A percentile compares a stretch with the other conserved stretches of the same genome.
Conservation (phyloP, 2,329 filamentous ascomycete species). For the Endoconidiophora polonica region DNA sequence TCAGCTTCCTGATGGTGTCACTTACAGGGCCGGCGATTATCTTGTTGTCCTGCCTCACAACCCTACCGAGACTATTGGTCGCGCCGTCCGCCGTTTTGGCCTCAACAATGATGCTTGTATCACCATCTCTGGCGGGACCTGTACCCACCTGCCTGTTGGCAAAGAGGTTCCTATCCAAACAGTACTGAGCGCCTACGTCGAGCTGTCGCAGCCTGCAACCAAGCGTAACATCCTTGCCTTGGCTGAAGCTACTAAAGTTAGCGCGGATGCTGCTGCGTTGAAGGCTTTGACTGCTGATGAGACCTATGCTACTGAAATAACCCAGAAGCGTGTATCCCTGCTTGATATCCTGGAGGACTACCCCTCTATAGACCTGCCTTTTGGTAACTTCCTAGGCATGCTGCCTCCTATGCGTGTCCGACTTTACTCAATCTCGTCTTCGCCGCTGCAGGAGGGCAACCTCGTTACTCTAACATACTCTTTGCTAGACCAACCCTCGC, state of each 20-base stretch:
- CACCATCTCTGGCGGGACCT: conserved; percentile 36
- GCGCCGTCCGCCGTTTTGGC: conserved; percentile 48
- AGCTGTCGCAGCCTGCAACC: conserved; percentile 55
- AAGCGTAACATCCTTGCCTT: conserved; percentile 36
- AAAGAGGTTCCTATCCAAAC: conserved; percentile 43
- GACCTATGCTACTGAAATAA: conserved; percentile 30
- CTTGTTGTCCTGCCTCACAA: conserved; percentile 59
- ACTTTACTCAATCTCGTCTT: conserved; percentile 69
- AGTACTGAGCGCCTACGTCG: conserved; percentile 53
- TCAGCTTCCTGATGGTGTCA: conserved; percentile 45
- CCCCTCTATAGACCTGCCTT: conserved; percentile 39
- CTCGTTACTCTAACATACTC: conserved; percentile 51
- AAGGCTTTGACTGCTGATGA: conserved; percentile 27
- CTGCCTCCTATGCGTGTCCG: conserved; percentile 61
- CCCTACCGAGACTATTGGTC: conserved; percentile 39
- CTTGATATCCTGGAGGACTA: conserved; percentile 55
- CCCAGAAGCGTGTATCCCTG: conserved; percentile 42
- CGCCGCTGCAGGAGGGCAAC: conserved; percentile 41
- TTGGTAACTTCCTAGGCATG: conserved; percentile 52
- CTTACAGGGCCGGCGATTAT: conserved; percentile 61
- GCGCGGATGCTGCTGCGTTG: conserved; percentile 27
- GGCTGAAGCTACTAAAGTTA: conserved; percentile 31
- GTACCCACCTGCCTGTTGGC: conserved; percentile 37
- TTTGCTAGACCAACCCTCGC: conserved; percentile 41
- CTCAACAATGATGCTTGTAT: conserved; percentile 54